Conservation (phyloP, 2,329 filamentous ascomycete species). For the Trichoderma hamatum region DNA sequence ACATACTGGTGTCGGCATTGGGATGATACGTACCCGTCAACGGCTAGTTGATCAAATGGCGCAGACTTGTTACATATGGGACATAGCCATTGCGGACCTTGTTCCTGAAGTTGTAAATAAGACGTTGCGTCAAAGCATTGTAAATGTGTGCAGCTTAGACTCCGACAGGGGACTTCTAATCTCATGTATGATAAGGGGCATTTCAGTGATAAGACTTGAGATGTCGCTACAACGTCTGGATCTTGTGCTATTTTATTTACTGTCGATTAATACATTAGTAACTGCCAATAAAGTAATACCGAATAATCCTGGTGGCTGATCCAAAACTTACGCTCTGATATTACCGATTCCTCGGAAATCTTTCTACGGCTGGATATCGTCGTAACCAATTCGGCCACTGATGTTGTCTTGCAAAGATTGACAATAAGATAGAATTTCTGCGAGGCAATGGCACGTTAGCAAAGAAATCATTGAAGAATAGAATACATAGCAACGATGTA, state of each 20-base stretch:
- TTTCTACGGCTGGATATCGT: conserved; percentile 67
- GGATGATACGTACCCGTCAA: conserved; percentile 72
- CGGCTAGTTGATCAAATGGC: conserved; percentile 77
- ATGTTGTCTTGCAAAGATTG: conserved; percentile 73
- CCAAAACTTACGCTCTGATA: conserved; percentile 73
- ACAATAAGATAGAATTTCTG: conserved; percentile 74
- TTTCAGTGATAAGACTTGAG: conserved; percentile 85
- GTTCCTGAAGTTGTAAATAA: conserved; percentile 91
- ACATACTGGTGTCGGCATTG: background rate
- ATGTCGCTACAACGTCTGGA: conserved; percentile 85
- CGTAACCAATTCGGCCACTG: conserved; percentile 71
- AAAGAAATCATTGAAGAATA: background rate
- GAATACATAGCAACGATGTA: background rate
- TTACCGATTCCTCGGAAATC: conserved; percentile 78
- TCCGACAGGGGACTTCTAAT: conserved; percentile 78
- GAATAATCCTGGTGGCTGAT: background rate
- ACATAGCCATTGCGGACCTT: conserved; percentile 95
- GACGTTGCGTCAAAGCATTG: conserved; percentile 94
- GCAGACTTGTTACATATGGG: conserved; percentile 87
- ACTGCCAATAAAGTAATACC: background rate
- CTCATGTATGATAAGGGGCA: conserved; percentile 88
- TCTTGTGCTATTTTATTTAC: conserved; percentile 82
- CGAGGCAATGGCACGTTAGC: conserved; percentile 28
- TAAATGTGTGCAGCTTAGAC: conserved; percentile 79
- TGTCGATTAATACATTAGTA: conserved; percentile 40